These are phyloP conservation scores for Cystoderma amianthinum DNA, from an alignment of 768 basidiomycete genomes.

Conservation along the genomic window DNA sequence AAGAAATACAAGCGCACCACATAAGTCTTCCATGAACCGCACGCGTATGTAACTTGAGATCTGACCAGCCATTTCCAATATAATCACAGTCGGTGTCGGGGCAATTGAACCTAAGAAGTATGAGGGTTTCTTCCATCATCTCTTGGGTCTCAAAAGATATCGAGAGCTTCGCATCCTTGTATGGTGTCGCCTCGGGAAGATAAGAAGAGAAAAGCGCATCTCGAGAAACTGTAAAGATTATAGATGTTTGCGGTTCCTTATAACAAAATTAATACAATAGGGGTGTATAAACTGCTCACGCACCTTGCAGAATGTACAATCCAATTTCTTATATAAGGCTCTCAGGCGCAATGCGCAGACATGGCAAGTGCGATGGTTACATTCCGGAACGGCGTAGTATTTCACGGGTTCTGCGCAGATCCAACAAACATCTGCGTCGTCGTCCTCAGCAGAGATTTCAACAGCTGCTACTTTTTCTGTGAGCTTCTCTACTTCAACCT, in stretches of 20 bases:
- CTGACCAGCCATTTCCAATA: slow-evolving; percentile 82
- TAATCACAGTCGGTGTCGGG: slow-evolving; percentile 80
- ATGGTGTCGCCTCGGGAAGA: slow-evolving; percentile 44
- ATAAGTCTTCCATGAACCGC: slow-evolving; percentile 69
- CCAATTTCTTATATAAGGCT: slow-evolving; percentile 87
- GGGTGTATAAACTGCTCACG: slow-evolving; percentile 60
- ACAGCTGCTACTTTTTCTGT: background rate
- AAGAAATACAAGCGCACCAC: slow-evolving; percentile 49
- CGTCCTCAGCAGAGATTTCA: slow-evolving; percentile 16
- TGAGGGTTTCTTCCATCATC: slow-evolving; percentile 92
- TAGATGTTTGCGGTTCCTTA: slow-evolving; percentile 64
- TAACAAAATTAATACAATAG: slow-evolving; percentile 1
- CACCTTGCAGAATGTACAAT: slow-evolving; percentile 97
- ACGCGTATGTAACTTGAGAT: slow-evolving; percentile 80
- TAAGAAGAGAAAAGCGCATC: slow-evolving; percentile 58
- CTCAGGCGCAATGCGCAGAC: slow-evolving; percentile 84
- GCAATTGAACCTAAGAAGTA: slow-evolving; percentile 92
- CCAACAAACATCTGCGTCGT: slow-evolving; percentile 60
- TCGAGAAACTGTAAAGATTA: slow-evolving; percentile 70
- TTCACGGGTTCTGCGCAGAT: slow-evolving; percentile 95
- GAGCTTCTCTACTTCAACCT: background rate
- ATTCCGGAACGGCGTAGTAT: slow-evolving; percentile 82
- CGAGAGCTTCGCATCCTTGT: slow-evolving; percentile 65
- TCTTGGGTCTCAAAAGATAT: slow-evolving; percentile 86
- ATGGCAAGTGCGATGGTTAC: slow-evolving; percentile 94